Evolutionary conservation across 495 filamentous ascomycete genomes (phyloP), one percentile per base, ranked within the genome.

Genomic region (Penicillium paxilli): DNA sequence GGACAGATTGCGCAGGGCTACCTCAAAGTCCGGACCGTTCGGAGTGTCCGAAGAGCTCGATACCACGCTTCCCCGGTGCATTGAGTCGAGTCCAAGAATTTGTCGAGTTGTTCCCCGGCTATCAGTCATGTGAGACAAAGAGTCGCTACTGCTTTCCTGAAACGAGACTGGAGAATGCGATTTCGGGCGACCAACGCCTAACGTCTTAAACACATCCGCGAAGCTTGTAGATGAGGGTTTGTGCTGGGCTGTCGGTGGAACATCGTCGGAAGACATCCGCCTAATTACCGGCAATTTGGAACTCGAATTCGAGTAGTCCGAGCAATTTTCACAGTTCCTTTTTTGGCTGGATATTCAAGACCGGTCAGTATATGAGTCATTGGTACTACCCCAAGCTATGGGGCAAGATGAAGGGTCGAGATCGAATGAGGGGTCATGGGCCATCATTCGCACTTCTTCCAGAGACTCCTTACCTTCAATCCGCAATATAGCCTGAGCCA

Each of bases 261-360:
- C 75, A 77, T 78, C 73, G 63, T 74, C 74, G 68, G 72, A 66
- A 75, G 71, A 71, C 73, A 78, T 76, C 63, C 72, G 74, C 68
- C 65, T 62, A 45, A 44, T 49, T 64, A 42, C 51, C 41, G 57
- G 38, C 42, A 40, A 26, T 11, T 23, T 23, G 20, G n/a, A n/a
- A 5, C 35, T 38, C 35, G 4, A n/a, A 38, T 38, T 38, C 35
- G n/a, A 38, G 35, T 38, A 19, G 12, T 19, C 21, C 11, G 21
- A 10, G 24, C 5, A 35, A 23, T n/a, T 12, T 4, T 32, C 11
- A 12, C 11, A 4, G 30, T 60, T 54, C 21, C 20, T 46, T 46
- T 26, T 14, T 38, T 22, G 44, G 44, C 25, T 14, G 7, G 9
- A 10, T 8, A 1, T 2, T 22, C 23, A n/a, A 42, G 19, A 46